These are phyloP conservation scores for Amborella trichopoda DNA, from an alignment of 164 flowering plant genomes.

Conservation along the genomic window DNA sequence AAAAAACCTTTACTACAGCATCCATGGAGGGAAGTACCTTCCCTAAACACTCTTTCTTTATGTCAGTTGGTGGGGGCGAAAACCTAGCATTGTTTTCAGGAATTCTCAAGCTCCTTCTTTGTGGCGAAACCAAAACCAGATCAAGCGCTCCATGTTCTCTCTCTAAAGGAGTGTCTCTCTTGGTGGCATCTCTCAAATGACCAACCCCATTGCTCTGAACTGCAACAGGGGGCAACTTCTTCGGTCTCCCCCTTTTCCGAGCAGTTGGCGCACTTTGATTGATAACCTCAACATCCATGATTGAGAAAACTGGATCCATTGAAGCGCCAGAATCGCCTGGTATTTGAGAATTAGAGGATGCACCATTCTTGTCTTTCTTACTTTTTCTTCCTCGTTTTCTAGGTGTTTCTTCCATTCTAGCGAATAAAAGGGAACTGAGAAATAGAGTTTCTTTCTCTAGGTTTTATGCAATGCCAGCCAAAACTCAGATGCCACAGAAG, in stretches of 20 bases:
- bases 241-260: neutral
- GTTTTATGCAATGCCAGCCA: too few species aligned
- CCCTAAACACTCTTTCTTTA: conserved; percentile 16
- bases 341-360: too few species aligned
- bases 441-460: too few species aligned
- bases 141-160: neutral
- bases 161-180: neutral
- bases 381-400: neutral
- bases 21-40: conserved; percentile 82
- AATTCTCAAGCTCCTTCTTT: conserved; percentile 6
- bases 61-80: conserved; percentile 2
- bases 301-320: neutral
- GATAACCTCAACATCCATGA: neutral
- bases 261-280: neutral
- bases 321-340: neutral
- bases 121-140: conserved; percentile 3
- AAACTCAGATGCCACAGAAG: too few species aligned
- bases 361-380: neutral
- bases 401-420: neutral
- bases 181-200: neutral
- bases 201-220: neutral
- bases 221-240: neutral
- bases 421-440: neutral
- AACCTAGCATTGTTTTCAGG: conserved; percentile 6
- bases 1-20: conserved; percentile 96